Base-by-base conservation (phyloP, 1,284 basidiomycete genomes). In the Cutaneotrichosporon sp. region DNA sequence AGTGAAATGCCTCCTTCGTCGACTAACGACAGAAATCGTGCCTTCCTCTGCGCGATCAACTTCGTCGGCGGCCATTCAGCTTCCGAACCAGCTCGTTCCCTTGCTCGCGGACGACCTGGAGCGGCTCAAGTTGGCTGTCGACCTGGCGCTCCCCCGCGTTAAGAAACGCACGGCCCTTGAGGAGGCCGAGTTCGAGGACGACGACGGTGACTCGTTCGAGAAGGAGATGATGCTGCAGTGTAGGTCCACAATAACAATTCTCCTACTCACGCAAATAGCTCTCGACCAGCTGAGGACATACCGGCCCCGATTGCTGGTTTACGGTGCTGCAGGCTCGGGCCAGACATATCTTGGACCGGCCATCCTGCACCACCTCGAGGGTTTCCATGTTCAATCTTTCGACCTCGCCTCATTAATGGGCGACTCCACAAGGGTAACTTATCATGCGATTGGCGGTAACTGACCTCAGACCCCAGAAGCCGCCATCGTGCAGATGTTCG, bases 31-130 rank as follows among this genome's bases (percentile, higher is more conserved):
- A 96, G 92, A 92, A 77, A 84, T 97, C 31, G 89, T 98, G 0
- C 96, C 97, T 0, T 97, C 97, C 0, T 96, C 95, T 5, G 93
- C 93, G 4, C 86, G 97, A 56, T 93, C 96, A 0, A 88, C 92
- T 0, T 86, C 93, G 0, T 92, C 92, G 0, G 85, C 89, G 2
- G 94, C 95, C 0, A 84, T 89, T 0, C 90, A 93, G 1, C 83
- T 99, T 6, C 93, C 97, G 0, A 76, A 84, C 1, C 95, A 99
- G 70, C 86, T 99, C n/a, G 85, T 85, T 0, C 90, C 97, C 0
- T 78, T 99, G 9, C 84, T 99, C 0, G 82, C 85, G 0, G 82
- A 85, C 9, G 82, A 88, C 0, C 81, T 99, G 1, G 87, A 91
- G 47, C 82, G 83, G 22, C 87, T 91, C 9, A 93, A 90, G 74